A percentile compares a stretch with the other conserved stretches of the same genome.
These are phyloP conservation scores for Sporobolomyces roseus DNA, from an alignment of 768 basidiomycete genomes.

Conservation along the genomic window DNA sequence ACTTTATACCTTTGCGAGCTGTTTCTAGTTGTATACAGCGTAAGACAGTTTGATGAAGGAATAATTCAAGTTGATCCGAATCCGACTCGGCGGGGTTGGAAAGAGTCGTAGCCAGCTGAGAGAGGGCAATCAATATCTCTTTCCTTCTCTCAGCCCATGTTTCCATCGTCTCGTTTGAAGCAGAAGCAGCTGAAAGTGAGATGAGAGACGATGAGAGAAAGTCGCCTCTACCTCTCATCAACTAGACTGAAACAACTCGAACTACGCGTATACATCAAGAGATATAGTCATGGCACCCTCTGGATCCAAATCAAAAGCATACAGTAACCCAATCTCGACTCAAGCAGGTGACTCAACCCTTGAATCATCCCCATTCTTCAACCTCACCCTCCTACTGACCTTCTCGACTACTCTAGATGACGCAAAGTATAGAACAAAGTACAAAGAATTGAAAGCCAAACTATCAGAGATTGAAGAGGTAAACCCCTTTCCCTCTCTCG, in stretches of 20 bases:
- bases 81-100: too few species aligned
- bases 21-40: background rate
- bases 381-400: background rate
- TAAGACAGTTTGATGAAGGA: slow-evolving; percentile 19
- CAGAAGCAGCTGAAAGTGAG: too few species aligned
- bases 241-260: too few species aligned
- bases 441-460: slow-evolving; percentile 38
- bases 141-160: too few species aligned
- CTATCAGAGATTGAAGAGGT: slow-evolving; percentile 39
- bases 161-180: too few species aligned
- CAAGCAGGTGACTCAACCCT: slow-evolving; percentile 25
- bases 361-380: background rate
- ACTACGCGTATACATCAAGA: background rate
- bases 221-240: background rate
- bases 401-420: slow-evolving; percentile 23
- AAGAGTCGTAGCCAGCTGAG: too few species aligned
- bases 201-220: too few species aligned
- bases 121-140: too few species aligned
- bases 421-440: slow-evolving; percentile 39
- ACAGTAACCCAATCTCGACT: slow-evolving; percentile 22
- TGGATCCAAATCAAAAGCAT: slow-evolving; percentile 19
- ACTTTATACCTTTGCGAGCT: background rate
- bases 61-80: too few species aligned
- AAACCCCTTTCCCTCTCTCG: background rate
- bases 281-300: slow-evolving; percentile 8